phyloP scores from a whole-genome alignment of 495 filamentous ascomycete genomes.

The Daldinia vernicosa region DNA sequence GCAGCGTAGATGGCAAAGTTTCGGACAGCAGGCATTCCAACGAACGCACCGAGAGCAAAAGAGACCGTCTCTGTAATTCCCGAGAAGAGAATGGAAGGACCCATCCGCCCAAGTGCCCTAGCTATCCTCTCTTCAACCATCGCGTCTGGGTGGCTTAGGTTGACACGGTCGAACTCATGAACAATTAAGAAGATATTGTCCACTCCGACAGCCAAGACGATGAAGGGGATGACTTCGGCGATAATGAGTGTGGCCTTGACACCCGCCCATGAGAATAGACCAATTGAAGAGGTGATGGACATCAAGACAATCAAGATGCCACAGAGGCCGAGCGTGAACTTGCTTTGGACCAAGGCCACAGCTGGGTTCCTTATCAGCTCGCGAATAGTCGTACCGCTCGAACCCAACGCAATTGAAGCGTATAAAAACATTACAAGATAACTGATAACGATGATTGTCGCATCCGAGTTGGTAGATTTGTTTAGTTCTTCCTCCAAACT shows the following conservation, averaged over 20 bases:
- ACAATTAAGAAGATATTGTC: constrained; percentile 99
- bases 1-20: constrained; percentile 98
- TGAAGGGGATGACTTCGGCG: constrained; percentile 97
- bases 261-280: constrained; percentile 86
- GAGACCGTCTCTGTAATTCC: constrained; percentile 92
- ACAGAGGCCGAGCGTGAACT: constrained; percentile 90
- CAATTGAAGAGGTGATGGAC: constrained; percentile 95
- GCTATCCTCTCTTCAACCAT: constrained; percentile 84
- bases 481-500: constrained; percentile 93
- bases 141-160: constrained; percentile 86
- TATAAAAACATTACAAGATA: constrained; percentile 99
- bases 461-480: constrained; percentile 96
- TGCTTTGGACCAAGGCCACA: constrained; percentile 88
- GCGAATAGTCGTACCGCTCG: constrained; percentile 77
- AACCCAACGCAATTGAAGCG: constrained; percentile 89
- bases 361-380: constrained; percentile 82
- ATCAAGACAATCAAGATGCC: constrained; percentile 96
- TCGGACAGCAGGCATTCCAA: constrained; percentile 95
- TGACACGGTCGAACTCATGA: constrained; percentile 95
- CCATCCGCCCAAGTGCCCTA: constrained; percentile 89
- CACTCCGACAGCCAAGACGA: constrained; percentile 94
- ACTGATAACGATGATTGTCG: constrained; percentile 95
- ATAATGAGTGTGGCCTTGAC: constrained; percentile 97
- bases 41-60: constrained; percentile 90
- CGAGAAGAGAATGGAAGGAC: constrained; percentile 95